Base-by-base conservation (phyloP, 208 protist species). In the Leishmania lainsoni region DNA sequence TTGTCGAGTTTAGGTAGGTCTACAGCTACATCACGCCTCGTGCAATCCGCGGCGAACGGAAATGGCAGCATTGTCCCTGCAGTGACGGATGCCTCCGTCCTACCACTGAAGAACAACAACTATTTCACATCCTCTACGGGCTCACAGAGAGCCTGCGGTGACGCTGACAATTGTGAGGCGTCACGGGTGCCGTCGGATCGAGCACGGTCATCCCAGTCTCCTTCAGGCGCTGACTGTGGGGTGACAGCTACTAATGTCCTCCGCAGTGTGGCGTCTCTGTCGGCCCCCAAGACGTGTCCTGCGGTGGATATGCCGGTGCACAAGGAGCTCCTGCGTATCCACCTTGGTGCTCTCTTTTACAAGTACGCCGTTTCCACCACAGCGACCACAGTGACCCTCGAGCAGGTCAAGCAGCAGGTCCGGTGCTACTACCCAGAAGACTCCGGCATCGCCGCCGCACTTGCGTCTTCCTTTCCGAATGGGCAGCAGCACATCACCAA, bases 341-440 rank as follows among this genome's bases (percentile, higher is more conserved):
- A 89, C 17, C 92, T 89, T 49, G 89, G 92, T 48, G 92, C 92
- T 0, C 91, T 97, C 79, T 97, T 97, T 75, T 90, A 87, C 88
- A 97, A 97, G 83, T 97, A 94, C 83, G 87, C 92, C 52, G 61
- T 90, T 1, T 65, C 77, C 4, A 86, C 86, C 35, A 81, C 85
- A 0, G 5, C 86, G 0, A 76, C 49, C 14, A 86, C 81, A 12
- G 83, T 97, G 22, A 73, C 68, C 39, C 79, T 90, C 39, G 63
- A 72, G 14, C 87, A 94, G 56, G 86, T 96, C 56, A 74, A 87
- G 54, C 76, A 78, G 59, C 86, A 92, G 74, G 93, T 93, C 49
- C 68, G 79, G 45, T 78, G 85, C 20, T 86, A 86, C 52, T 94
- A 93, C 78, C 90, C 90, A 2, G 91, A 91, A 63, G 94, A 96